Base-by-base conservation (phyloP, 306 rosid genomes). In the Cucumis hystrix region DNA sequence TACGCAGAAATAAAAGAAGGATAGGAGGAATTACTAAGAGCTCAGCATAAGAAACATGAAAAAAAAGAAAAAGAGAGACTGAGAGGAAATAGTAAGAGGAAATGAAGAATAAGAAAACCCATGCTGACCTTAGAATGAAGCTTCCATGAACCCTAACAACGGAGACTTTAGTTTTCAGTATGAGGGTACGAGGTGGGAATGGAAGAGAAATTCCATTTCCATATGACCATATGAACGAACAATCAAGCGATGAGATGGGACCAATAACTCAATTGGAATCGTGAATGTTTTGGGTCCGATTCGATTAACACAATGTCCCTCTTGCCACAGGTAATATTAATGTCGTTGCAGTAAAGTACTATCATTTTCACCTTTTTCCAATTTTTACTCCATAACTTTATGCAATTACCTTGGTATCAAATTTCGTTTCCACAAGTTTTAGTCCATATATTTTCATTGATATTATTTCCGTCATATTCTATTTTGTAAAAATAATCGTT, bases 61-160 rank as follows among this genome's bases (percentile, higher is more conserved):
- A 33, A 33, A 3, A 4, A 33, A 28, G 33, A 28, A 33, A 33
- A 33, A 66, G 65, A 37, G 79, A 10, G 62, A 79, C 11, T 14
- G 40, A 15, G 52, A 72, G 35, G 7, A 61, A 49, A 83, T 65
- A 12, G 59, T 57, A 55, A 59, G 63, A 63, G 76, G 13, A 28
- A 63, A 47, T 58, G 64, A 76, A 69, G 74, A 23, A 25, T 4
- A 18, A 65, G 18, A 23, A 52, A 51, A 58, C 14, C 54, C 23
- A 51, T 11, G 54, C 55, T 58, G 77, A 75, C 84, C 63, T 69
- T 12, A 58, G 57, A 62, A 72, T 58, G 78, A 49, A 52, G 73
- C 57, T 61, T 64, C 75, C 80, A 78, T 60, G 83, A 83, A 87
- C 82, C 87, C 87, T 78, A 81, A 83, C 71, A 81, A 83, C 67